Evolutionary conservation across 2,329 filamentous ascomycete genomes (phyloP).

Genomic region (Colletotrichum tanaceti): DNA sequence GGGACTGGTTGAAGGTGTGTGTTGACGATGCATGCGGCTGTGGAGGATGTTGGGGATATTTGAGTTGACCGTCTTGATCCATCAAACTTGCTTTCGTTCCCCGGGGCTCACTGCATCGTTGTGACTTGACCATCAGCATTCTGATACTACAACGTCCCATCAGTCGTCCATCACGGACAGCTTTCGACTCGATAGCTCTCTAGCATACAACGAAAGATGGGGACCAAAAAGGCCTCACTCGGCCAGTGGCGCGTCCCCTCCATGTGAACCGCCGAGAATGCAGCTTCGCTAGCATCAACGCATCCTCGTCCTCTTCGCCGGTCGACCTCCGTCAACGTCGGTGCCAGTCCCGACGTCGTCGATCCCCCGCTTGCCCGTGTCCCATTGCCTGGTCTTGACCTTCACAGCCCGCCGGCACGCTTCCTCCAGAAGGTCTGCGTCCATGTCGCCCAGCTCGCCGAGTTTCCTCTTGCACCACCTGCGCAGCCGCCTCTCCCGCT

Average conservation of each 20-base stretch:
- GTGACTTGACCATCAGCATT: not conserved
- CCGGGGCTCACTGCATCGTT: no score
- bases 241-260: no score
- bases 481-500: not conserved
- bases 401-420: not conserved
- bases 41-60: not conserved
- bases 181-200: no score
- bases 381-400: not conserved
- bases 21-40: no score
- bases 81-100: no score
- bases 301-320: not conserved
- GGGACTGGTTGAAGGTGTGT: no score
- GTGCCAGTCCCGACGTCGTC: not conserved
- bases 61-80: not conserved
- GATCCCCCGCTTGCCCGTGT: not conserved
- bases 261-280: not conserved
- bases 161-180: not conserved
- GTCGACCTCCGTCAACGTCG: not conserved
- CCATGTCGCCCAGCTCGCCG: not conserved
- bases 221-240: not conserved
- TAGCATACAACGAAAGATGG: not conserved
- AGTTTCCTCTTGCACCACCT: conserved; percentile 1
- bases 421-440: not conserved
- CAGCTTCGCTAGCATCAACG: not conserved
- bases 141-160: not conserved